Base-by-base conservation (phyloP, 805 yeast species). In the Novakomyces olei region DNA sequence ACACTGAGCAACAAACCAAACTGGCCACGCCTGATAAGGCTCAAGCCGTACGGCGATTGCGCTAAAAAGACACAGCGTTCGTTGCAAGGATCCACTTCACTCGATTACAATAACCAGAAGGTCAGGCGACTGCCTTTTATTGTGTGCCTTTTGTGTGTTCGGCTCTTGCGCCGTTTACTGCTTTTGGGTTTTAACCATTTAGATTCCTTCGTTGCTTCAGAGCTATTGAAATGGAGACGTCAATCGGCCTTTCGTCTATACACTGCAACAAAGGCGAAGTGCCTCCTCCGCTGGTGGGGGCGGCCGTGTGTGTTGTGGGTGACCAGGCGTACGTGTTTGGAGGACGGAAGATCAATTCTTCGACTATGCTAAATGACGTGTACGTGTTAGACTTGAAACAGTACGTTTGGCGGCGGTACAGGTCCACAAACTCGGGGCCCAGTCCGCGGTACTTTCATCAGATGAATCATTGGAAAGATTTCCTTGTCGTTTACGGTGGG, bases 261-360 rank as follows among this genome's bases (percentile, higher is more conserved):
- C 15, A 15, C 29, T 20, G 9, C 15, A n/a, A 27, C 29, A 22
- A 15, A 2, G 27, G 27, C 5, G 8, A 20, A 2, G 14, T 30
- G 14, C 33, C 33, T 14, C 23, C 23, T 5, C 33, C 33, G 12
- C 12, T 22, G 7, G 15, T 30, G 12, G 33, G 33, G 8, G 33
- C 20, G n/a, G 14, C 33, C 8, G 5, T 18, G 10, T 15, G 17
- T 8, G 15, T 19, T 14, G 5, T 5, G 16, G 33, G 19, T 15
- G 12, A 30, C 18, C 27, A 30, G 7, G 33, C 19, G 16, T 30
- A 22, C 15, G 12, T 30, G 6, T 30, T 12, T 18, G 33, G 33
- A 4, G 33, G 33, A 8, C 33, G 33, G 5, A 20, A 22, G 10
- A 27, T 25, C 7, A n/a, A 12, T 9, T n/a, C 23, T 14, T 8